A percentile compares a stretch with the other conserved stretches of the same genome.
Conservation (phyloP, 805 yeast species). For the Ogataea degrootiae region DNA sequence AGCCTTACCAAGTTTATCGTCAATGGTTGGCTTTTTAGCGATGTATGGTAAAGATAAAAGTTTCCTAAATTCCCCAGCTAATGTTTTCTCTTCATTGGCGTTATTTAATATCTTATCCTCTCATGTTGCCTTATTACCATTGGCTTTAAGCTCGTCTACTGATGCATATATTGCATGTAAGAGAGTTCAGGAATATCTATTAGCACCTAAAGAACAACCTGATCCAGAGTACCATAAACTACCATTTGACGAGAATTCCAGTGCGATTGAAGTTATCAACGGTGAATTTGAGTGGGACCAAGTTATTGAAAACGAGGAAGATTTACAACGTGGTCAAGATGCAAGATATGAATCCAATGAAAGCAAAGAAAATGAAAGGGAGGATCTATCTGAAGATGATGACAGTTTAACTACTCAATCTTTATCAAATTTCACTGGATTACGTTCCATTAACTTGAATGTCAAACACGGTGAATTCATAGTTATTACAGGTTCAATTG, state of each 20-base stretch:
- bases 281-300: slow-evolving; percentile 68
- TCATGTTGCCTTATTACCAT: slow-evolving; percentile 65
- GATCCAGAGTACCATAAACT: slow-evolving; percentile 16
- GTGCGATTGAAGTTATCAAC: slow-evolving; percentile 44
- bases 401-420: neutral
- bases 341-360: no score
- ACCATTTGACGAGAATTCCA: slow-evolving; percentile 15
- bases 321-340: slow-evolving; percentile 11
- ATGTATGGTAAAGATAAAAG: slow-evolving; percentile 33
- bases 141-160: slow-evolving; percentile 61
- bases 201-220: slow-evolving; percentile 35
- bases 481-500: slow-evolving; percentile 70
- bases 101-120: slow-evolving; percentile 58
- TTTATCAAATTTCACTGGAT: slow-evolving; percentile 32
- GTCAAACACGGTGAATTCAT: slow-evolving; percentile 65
- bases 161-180: slow-evolving; percentile 61
- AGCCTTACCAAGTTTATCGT: slow-evolving; percentile 64
- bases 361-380: neutral
- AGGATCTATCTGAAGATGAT: slow-evolving; percentile 13
- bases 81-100: slow-evolving; percentile 65
- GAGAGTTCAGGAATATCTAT: slow-evolving; percentile 51
- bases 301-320: slow-evolving; percentile 22
- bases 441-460: slow-evolving; percentile 45
- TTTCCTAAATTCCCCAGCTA: slow-evolving; percentile 46
- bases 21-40: slow-evolving; percentile 53